These are phyloP conservation scores for Pythium oligandrum DNA, from an alignment of 352 stramenopile genomes.

Conservation along the genomic window DNA sequence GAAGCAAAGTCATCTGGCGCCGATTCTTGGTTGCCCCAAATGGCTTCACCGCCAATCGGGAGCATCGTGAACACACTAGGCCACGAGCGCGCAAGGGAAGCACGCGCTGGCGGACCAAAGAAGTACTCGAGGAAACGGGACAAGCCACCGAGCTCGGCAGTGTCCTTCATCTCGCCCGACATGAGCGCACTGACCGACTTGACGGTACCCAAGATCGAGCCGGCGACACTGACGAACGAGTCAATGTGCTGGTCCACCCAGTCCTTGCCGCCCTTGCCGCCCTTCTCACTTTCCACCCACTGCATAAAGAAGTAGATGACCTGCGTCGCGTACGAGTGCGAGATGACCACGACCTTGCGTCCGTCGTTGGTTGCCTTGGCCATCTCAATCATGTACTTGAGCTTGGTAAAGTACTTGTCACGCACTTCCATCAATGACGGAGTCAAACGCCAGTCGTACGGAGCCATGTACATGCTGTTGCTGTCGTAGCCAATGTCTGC, in stretches of 20 bases:
- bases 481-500: constrained; percentile 92
- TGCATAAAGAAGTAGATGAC: constrained; percentile 94
- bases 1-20: constrained; percentile 66
- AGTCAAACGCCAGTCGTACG: constrained; percentile 85
- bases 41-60: constrained; percentile 86
- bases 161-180: constrained; percentile 96
- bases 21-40: constrained; percentile 72
- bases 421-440: constrained; percentile 68
- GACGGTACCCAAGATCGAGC: constrained; percentile 87
- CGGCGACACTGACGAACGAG: constrained; percentile 92
- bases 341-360: constrained; percentile 88
- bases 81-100: constrained; percentile 62
- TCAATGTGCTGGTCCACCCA: constrained; percentile 93
- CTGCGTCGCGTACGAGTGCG: constrained; percentile 91
- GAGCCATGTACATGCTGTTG: constrained; percentile 84
- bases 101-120: constrained; percentile 53
- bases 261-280: constrained; percentile 78
- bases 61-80: constrained; percentile 90
- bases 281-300: constrained; percentile 89
- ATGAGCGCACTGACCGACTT: constrained; percentile 91
- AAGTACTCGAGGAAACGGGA: constrained; percentile 84
- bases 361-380: constrained; percentile 58
- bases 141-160: constrained; percentile 80
- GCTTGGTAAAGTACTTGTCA: constrained; percentile 90
- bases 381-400: constrained; percentile 92